phyloP scores from a whole-genome alignment of 495 filamentous ascomycete genomes.

The Patellaria atrata region DNA sequence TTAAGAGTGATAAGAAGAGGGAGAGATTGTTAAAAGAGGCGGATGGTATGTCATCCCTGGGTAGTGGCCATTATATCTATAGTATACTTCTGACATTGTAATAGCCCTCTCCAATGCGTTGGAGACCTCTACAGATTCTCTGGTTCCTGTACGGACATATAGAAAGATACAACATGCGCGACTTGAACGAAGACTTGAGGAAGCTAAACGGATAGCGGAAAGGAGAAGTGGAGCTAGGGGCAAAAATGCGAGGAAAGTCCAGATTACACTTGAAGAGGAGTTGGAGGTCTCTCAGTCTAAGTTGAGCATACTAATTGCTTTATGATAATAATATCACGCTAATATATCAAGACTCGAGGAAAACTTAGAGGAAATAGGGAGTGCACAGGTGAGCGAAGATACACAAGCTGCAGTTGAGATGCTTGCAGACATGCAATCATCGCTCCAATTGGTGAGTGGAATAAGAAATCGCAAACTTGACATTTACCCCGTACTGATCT shows the following conservation, averaged over 20 bases:
- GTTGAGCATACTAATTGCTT: constrained; percentile 25
- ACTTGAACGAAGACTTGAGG: constrained; percentile 44
- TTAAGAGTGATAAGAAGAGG: constrained; percentile 47
- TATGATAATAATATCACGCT: background rate
- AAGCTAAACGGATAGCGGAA: constrained; percentile 56
- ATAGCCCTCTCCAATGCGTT: constrained; percentile 33
- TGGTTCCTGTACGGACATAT: constrained; percentile 42
- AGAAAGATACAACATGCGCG: constrained; percentile 45
- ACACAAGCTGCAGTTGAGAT: constrained; percentile 21
- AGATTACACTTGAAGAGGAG: constrained; percentile 48
- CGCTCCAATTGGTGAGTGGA: constrained; percentile 9
- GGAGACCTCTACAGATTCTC: constrained; percentile 33
- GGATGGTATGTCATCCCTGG: constrained; percentile 31
- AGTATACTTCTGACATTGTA: background rate
- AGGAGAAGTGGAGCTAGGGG: constrained; percentile 60
- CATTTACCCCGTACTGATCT: background rate
- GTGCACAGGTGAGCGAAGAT: constrained; percentile 15
- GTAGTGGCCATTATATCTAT: too few relatives aligned
- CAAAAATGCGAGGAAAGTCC: constrained; percentile 52
- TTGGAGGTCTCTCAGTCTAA: constrained; percentile 38
- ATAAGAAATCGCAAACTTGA: background rate
- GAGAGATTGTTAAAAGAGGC: constrained; percentile 42
- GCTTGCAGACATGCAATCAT: constrained; percentile 17
- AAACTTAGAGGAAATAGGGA: constrained; percentile 13
- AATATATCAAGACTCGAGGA: constrained; percentile 7